Conservation (phyloP, 1,284 basidiomycete genomes). For the Phellopilus nigrolimitatus region DNA sequence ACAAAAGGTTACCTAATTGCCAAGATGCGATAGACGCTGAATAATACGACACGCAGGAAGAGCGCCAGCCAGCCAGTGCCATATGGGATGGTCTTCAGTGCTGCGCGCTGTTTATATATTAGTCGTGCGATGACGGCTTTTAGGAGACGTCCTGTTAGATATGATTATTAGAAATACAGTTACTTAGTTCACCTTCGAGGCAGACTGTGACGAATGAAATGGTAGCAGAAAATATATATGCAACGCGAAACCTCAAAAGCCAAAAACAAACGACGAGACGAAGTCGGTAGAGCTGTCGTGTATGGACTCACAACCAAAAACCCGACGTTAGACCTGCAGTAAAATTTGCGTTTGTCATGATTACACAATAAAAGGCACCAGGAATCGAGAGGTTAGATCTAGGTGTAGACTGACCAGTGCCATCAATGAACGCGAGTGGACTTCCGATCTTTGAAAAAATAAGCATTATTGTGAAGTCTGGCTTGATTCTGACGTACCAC, state of each 20-base stretch:
- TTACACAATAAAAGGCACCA: no score
- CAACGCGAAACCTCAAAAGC: neutral
- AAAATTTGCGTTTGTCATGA: no score
- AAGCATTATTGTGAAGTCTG: no score
- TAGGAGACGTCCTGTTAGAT: neutral
- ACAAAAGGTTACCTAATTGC: constrained; percentile 13
- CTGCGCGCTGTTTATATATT: neutral
- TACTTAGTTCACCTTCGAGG: constrained; percentile 11
- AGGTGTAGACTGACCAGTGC: no score
- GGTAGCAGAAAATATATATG: no score
- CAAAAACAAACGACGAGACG: neutral
- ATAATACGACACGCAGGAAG: constrained; percentile 13
- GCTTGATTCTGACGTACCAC: no score
- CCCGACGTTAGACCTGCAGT: no score
- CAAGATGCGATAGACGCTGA: constrained; percentile 17
- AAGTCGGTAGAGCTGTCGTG: neutral
- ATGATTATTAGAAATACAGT: neutral
- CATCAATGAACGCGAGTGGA: no score
- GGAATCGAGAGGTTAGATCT: no score
- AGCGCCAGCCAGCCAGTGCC: constrained; percentile 10
- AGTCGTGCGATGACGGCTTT: constrained; percentile 4
- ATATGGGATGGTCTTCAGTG: neutral
- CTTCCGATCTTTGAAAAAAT: no score
- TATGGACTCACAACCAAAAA: no score
- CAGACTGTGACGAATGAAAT: constrained; percentile 14